Percentiles rank a stretch among this genome's conserved stretches.
These are phyloP conservation scores for Atkinsonella texensis DNA, from an alignment of 2,329 filamentous ascomycete genomes.

Conservation along the genomic window DNA sequence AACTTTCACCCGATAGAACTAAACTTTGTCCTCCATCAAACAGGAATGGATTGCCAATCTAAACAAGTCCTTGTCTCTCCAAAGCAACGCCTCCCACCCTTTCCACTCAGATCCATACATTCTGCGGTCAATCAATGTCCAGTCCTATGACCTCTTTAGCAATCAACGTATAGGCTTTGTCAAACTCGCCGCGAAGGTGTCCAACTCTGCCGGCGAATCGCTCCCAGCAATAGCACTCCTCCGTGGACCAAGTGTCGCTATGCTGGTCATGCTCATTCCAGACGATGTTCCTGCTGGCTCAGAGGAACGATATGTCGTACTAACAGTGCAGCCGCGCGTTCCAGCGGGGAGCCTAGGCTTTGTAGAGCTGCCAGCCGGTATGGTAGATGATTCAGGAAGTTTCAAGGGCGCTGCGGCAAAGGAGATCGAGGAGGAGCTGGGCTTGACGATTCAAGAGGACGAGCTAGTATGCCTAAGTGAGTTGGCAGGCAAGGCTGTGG, in stretches of 20 bases:
- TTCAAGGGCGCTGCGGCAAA: conserved; percentile 46
- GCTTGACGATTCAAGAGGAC: conserved; percentile 35
- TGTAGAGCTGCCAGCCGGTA: conserved; percentile 45
- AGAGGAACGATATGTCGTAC: conserved; percentile 41
- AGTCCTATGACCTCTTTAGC: conserved; percentile 42
- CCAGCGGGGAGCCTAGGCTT: conserved; percentile 42
- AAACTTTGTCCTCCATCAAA: neutral
- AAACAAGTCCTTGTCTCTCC: conserved; percentile 32
- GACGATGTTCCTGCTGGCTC: conserved; percentile 29
- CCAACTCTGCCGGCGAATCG: conserved; percentile 33
- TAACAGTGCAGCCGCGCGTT: conserved; percentile 48
- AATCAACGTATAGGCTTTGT: conserved; percentile 39
- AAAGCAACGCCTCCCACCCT: conserved; percentile 31
- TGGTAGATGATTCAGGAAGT: conserved; percentile 41
- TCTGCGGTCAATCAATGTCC: conserved; percentile 37
- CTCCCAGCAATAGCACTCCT: conserved; percentile 45
- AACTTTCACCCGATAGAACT: neutral
- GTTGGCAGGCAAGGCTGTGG: conserved; percentile 24
- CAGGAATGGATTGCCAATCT: conserved; percentile 40
- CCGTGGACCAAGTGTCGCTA: conserved; percentile 47
- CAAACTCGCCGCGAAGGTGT: conserved; percentile 38
- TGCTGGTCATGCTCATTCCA: conserved; percentile 45
- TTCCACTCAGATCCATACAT: conserved; percentile 43
- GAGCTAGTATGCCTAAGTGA: conserved; percentile 41
- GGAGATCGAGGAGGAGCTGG: conserved; percentile 50